Evolutionary conservation across 1,284 basidiomycete species (phyloP), one percentile per base, ranked within the genome.

Genomic region (Ustilago shanxiensis): DNA sequence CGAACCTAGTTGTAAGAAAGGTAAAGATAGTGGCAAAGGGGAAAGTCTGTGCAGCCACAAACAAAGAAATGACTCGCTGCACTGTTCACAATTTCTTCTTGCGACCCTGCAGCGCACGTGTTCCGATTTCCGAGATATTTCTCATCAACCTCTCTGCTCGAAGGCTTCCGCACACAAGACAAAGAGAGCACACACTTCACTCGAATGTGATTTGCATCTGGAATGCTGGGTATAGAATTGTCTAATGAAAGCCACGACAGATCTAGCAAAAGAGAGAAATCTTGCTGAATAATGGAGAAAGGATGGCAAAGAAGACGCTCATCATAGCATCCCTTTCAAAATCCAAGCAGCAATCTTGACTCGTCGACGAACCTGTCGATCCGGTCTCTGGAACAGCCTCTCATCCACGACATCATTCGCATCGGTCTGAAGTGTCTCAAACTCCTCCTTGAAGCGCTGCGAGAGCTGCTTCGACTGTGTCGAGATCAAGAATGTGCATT

Each of bases 401-500:
- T 86, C 85, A 16, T 88, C 87, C 1, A 90, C 89, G 16, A 72
- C 29, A n/a, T 86, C 86, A 22, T 70, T 83, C 0, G 88, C 88
- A 67, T 88, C 72, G 50, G 83, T 66, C 49, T 88, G 80, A 26
- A 91, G 82, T 26, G 80, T 75, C 24, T 81, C 79, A 16, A 90
- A 83, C 78, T 91, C 90, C 8, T 83, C 66, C 20, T 81, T 85
- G 45, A 91, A 83, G 2, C 86, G 81, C 24, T 79, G 66, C 6
- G 64, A 65, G 11, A 79, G 66, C 22, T 66, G 33, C 6, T 28
- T 41, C 11, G 77, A 65, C 11, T 45, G 13, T 0, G 94, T 91
- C 41, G 92, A 87, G 88, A 98, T 90, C 50, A 97, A 86, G 78
- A 98, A 93, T 1, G 94, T 95, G 41, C 98, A 90, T 84, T 99